Percentiles rank a stretch among this genome's conserved stretches.
Conservation (phyloP, 306 rosid genomes). For the Vigna hirtella region DNA sequence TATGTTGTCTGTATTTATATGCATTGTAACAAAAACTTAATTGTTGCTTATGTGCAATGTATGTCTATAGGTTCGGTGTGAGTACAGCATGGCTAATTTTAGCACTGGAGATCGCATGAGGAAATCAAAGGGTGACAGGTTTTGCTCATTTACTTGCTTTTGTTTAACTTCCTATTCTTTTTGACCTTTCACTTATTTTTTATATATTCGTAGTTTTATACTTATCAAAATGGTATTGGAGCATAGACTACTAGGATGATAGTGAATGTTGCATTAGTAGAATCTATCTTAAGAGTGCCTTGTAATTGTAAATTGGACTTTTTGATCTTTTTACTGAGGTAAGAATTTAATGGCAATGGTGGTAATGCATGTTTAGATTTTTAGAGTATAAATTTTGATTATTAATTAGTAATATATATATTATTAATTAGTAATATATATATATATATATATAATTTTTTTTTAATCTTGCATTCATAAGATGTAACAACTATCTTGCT, state of each 20-base stretch:
- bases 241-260: not conserved
- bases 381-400: not conserved
- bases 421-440: too few species aligned
- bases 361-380: not conserved
- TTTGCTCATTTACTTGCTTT: slow-evolving; percentile 33
- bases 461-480: not conserved
- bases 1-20: not conserved
- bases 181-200: not conserved
- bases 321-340: slow-evolving; percentile 9
- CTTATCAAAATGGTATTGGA: slow-evolving; percentile 11
- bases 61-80: slow-evolving; percentile 75
- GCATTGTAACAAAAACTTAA: slow-evolving; percentile 11
- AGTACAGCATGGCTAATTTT: slow-evolving; percentile 93
- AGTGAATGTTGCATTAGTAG: slow-evolving; percentile 5
- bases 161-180: not conserved
- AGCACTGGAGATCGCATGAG: slow-evolving; percentile 95
- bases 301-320: slow-evolving; percentile 3
- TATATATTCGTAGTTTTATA: not conserved
- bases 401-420: not conserved
- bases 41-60: slow-evolving; percentile 12
- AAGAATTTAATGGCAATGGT: not conserved
- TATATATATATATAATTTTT: not conserved
- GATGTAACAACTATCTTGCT: not conserved
- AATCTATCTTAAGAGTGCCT: not conserved
- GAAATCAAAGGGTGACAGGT: slow-evolving; percentile 95